Base-by-base conservation (phyloP, 1,139 yeast genomes). In the Zygoascus sp. region DNA sequence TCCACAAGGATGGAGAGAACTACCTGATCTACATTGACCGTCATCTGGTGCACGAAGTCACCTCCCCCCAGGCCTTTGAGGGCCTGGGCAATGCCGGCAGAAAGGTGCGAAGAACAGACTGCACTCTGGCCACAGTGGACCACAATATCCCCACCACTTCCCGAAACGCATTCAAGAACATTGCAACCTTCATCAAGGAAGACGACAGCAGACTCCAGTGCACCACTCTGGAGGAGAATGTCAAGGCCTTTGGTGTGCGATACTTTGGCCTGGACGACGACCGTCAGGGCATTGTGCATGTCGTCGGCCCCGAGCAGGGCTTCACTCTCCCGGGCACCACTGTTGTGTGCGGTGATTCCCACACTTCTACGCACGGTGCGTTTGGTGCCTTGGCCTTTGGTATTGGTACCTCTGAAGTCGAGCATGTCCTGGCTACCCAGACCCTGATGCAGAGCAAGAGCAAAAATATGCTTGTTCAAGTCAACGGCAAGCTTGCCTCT, bases 231-330 rank as follows among this genome's bases (percentile, higher is more conserved):
- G 97, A 92, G 67, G 83, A 87, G 62, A 92, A 92, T 62, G 97
- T 92, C 58, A 82, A 81, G 68, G 87, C 83, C 55, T 92, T 90
- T 61, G 92, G 79, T 57, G 83, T 92, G 38, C 83, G 96, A 15
- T 92, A 83, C 65, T 90, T 92, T 57, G 98, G 98, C 55, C 86
- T 92, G 94, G 77, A 81, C 48, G 97, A 92, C 69, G 76, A 76
- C 54, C 81, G 97, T 69, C 98, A 92, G 70, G 98, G 98, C 60
- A 92, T 92, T 64, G 98, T 92, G 49, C 98, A 92, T 67, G 88
- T 92, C 58, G 95, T 92, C 51, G 98, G 98, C 38, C 98, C 98
- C 32, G 98, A 92, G 69, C 97, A 92, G 70, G 98, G 97, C 40
- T 92, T 92, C 71, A 92, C 98, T 27, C 75, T 92, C 48, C 98